Evolutionary conservation across 2,329 filamentous ascomycete species (phyloP), one percentile per base, ranked within the genome.

Genomic region (Claviceps sp.): DNA sequence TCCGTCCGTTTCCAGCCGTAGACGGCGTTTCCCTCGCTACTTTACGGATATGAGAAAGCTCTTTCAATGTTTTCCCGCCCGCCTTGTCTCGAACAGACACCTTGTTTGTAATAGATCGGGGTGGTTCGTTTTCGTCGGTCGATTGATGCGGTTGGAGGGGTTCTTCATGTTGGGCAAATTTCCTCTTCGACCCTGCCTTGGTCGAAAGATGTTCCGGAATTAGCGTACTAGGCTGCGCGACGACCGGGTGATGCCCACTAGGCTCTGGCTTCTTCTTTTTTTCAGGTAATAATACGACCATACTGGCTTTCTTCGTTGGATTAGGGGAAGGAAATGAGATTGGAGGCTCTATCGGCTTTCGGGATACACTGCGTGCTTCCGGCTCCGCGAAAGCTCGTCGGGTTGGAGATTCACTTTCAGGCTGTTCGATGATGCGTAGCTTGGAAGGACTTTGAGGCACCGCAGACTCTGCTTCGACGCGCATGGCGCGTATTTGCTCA

Each of bases 361-460:
- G 62, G 34, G 34, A 13, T 4, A 64, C 60, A 39, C 58, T 63
- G 44, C 55, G 52, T 14, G 45, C 17, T 16, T 57, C 54, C 17
- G 49, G 22, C 20, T 55, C 57, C 4, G 52, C 14, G 5, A 52
- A 50, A 20, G 49, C 45, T 34, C 56, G 55, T 42, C 57, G 64
- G 42, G 56, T 64, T 1, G 76, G 73, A 5, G 78, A 71, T 56
- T 78, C 74, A 75, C 64, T 57, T 79, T 77, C 36, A 76, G 67
- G 76, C 50, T 75, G 71, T 38, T 80, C 74, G n/a, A 80, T 72
- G 55, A 76, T 79, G 52, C 75, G 71, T 8, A 78, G 81, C 45
- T 79, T 70, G 1, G 79, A 77, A 5, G 80, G 79, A 4, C 80
- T 77, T 0, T 83, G 84, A 45, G 88, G 73, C 52, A 88, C 83